Evolutionary conservation across 495 filamentous ascomycete genomes (phyloP).

Genomic region (Talaromyces thailandensis): DNA sequence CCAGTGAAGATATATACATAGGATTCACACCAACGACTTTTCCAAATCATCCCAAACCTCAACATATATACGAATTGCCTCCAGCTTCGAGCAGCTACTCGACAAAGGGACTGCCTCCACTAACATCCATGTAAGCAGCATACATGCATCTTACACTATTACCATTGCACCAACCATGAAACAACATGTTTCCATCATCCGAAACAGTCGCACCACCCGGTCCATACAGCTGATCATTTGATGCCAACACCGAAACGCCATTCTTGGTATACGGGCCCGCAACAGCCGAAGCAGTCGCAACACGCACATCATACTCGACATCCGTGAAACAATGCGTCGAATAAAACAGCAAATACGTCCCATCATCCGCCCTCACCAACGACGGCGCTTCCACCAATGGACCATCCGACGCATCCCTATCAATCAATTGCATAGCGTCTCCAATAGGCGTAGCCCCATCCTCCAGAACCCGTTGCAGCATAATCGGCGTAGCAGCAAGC

Average conservation of each 20-base stretch:
- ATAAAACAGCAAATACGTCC: slow-evolving; percentile 54
- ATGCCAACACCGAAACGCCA: slow-evolving; percentile 26
- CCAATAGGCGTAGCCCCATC: slow-evolving; percentile 47
- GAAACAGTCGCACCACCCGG: slow-evolving; percentile 45
- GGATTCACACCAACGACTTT: background rate
- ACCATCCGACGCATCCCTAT: slow-evolving; percentile 45
- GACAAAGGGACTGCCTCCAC: slow-evolving; percentile 16
- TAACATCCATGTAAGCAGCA: slow-evolving; percentile 24
- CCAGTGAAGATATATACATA: background rate
- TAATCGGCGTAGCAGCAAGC: slow-evolving; percentile 44
- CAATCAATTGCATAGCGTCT: slow-evolving; percentile 42
- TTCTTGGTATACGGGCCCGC: slow-evolving; percentile 38
- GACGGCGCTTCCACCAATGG: slow-evolving; percentile 55
- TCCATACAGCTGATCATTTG: slow-evolving; percentile 31
- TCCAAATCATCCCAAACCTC: background rate
- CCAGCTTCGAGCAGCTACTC: slow-evolving; percentile 3
- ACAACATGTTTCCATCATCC: slow-evolving; percentile 37
- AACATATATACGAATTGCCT: background rate
- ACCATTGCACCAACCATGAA: slow-evolving; percentile 41
- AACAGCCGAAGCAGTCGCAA: slow-evolving; percentile 37
- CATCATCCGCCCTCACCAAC: slow-evolving; percentile 33
- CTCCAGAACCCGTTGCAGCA: slow-evolving; percentile 44
- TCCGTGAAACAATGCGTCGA: slow-evolving; percentile 48
- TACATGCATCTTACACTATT: slow-evolving; percentile 25
- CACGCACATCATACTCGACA: slow-evolving; percentile 44